A percentile compares a stretch with the other conserved stretches of the same genome.
Evolutionary conservation across 164 flowering plant genomes (phyloP).

Genomic region (Stephania cephalantha): DNA sequence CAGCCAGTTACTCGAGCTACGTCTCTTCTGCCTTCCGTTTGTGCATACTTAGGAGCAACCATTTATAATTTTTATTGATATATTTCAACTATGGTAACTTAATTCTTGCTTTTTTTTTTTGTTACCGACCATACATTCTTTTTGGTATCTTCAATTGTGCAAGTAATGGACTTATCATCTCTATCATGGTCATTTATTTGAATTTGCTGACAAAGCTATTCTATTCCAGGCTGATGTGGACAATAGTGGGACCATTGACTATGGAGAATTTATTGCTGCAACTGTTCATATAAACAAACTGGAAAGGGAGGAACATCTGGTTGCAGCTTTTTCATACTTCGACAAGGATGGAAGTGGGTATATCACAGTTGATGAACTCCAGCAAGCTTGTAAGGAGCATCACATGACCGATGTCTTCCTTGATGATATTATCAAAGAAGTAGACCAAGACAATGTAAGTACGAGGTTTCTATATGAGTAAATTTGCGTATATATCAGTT

Average conservation of each 20-base stretch:
- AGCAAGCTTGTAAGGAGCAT: conserved; percentile 86
- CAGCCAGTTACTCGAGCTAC: not conserved
- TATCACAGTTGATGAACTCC: conserved; percentile 91
- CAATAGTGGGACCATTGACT: conserved; percentile 92
- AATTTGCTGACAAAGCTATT: not conserved
- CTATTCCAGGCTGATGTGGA: conserved; percentile 84
- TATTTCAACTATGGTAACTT: not conserved
- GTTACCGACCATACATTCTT: not conserved
- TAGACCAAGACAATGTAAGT: conserved; percentile 92
- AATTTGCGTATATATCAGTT: not conserved
- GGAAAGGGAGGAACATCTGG: conserved; percentile 92
- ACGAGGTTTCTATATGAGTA: not conserved
- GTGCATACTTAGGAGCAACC: too few species aligned
- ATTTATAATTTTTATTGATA: too few species aligned
- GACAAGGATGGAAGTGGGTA: conserved; percentile 96
- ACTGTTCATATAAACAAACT: conserved; percentile 89
- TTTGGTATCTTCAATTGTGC: not conserved
- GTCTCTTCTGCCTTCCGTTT: too few species aligned
- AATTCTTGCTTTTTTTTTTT: not conserved
- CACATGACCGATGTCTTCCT: conserved; percentile 70
- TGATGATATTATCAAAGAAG: conserved; percentile 88
- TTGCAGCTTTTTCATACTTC: conserved; percentile 89
- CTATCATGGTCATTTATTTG: not conserved
- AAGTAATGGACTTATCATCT: not conserved
- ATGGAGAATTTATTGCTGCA: conserved; percentile 93